These are phyloP conservation scores for Cenchrus americanus DNA, from an alignment of 176 grass and related monocot species.

Conservation along the genomic window DNA sequence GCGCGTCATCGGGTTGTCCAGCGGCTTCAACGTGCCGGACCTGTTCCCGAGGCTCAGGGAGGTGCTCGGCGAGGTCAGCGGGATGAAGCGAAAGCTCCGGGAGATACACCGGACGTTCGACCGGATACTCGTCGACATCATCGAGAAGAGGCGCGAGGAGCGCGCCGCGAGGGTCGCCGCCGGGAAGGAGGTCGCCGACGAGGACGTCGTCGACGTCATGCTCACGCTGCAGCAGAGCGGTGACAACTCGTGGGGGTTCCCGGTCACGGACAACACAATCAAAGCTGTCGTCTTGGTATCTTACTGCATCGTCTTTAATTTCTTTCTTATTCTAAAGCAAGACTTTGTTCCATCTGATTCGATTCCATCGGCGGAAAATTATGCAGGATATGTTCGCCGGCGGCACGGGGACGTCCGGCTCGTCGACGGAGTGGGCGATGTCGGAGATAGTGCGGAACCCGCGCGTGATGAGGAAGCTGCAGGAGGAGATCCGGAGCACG, in stretches of 20 bases:
- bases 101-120: slow-evolving; percentile 30
- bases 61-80: slow-evolving; percentile 26
- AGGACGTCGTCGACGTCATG: slow-evolving; percentile 40
- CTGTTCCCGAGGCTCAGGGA: slow-evolving; percentile 19
- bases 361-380: neutral
- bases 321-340: neutral
- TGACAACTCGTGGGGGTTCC: slow-evolving; percentile 37
- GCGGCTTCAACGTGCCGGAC: slow-evolving; percentile 37
- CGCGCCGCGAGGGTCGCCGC: slow-evolving; percentile 3
- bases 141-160: neutral
- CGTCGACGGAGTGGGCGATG: slow-evolving; percentile 43
- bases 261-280: slow-evolving; percentile 42
- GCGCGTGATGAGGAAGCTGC: slow-evolving; percentile 24
- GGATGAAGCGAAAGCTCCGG: slow-evolving; percentile 37
- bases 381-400: slow-evolving; percentile 35
- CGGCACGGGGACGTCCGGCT: slow-evolving; percentile 39
- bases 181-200: slow-evolving; percentile 38
- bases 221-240: slow-evolving; percentile 35
- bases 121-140: slow-evolving; percentile 30
- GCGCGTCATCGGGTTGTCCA: slow-evolving; percentile 36
- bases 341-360: neutral
- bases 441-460: slow-evolving; percentile 29
- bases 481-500: slow-evolving; percentile 33
- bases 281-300: slow-evolving; percentile 46
- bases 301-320: neutral